These are phyloP conservation scores for Aspergillus bertholletiae DNA, from an alignment of 495 filamentous ascomycete species.

Conservation along the genomic window DNA sequence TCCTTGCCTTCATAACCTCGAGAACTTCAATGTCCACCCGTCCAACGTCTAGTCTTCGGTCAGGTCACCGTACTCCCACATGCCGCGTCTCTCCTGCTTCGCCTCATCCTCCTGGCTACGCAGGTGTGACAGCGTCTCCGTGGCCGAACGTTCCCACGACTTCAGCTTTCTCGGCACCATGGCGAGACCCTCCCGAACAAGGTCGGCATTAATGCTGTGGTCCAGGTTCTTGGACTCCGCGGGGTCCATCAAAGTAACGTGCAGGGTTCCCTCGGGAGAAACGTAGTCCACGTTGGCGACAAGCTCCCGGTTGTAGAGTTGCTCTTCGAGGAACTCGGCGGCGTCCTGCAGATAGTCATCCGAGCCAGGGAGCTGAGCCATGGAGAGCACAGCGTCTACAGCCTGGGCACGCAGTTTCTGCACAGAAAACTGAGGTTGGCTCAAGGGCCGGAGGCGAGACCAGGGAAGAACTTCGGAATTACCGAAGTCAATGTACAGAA, in stretches of 20 bases:
- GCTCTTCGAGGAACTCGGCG: conserved; percentile 62
- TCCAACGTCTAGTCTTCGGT: conserved; percentile 73
- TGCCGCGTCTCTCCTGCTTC: conserved; percentile 71
- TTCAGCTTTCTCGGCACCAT: conserved; percentile 88
- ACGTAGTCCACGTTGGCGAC: conserved; percentile 90
- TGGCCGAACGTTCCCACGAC: conserved; percentile 77
- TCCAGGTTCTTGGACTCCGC: conserved; percentile 53
- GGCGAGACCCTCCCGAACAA: conserved; percentile 77
- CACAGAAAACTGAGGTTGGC: conserved; percentile 69
- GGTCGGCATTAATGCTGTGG: conserved; percentile 81
- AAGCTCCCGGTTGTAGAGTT: conserved; percentile 64
- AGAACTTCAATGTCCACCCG: too few relatives aligned
- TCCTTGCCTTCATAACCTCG: conserved; percentile 1
- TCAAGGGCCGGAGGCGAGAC: conserved; percentile 73
- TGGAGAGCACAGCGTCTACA: conserved; percentile 79
- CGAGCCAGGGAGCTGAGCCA: conserved; percentile 77
- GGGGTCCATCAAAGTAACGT: conserved; percentile 84
- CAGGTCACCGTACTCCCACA: conserved; percentile 98
- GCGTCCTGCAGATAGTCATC: conserved; percentile 79
- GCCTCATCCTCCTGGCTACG: conserved; percentile 68
- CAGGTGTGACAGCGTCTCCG: conserved; percentile 63
- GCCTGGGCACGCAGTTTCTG: conserved; percentile 85
- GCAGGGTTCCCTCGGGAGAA: conserved; percentile 68
- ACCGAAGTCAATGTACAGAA: conserved; percentile 94
- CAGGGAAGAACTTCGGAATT: conserved; percentile 87